phyloP scores from a whole-genome alignment of 1,284 basidiomycete genomes.

The Caloboletus inedulis region DNA sequence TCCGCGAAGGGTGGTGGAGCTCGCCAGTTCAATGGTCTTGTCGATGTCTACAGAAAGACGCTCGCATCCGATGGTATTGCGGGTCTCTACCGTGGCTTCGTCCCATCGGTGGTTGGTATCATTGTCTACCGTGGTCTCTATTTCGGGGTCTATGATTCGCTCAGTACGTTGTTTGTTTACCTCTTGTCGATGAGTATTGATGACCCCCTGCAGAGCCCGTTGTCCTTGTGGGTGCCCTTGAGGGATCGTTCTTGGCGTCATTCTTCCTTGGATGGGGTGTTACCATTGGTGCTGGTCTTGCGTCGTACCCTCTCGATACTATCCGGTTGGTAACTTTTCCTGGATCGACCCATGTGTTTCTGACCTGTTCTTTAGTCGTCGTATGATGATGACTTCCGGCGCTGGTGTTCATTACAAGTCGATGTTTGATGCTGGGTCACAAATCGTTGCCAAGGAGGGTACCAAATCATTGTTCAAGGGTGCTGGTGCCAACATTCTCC shows the following conservation, averaged over 20 bases:
- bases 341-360: neutral
- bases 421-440: constrained; percentile 83
- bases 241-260: constrained; percentile 89
- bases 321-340: constrained; percentile 60
- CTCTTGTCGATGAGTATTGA: constrained; percentile 17
- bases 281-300: constrained; percentile 92
- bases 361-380: constrained; percentile 59
- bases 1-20: constrained; percentile 86
- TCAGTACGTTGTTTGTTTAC: constrained; percentile 55
- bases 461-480: constrained; percentile 89
- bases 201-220: constrained; percentile 68
- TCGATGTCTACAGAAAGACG: constrained; percentile 94
- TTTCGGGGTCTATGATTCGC: constrained; percentile 93
- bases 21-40: constrained; percentile 93
- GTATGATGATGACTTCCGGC: constrained; percentile 95
- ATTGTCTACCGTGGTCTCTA: constrained; percentile 96
- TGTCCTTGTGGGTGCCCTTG: constrained; percentile 81
- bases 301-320: constrained; percentile 93
- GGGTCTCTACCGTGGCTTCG: constrained; percentile 94
- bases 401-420: constrained; percentile 86
- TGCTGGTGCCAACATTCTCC: constrained; percentile 96
- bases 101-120: constrained; percentile 93
- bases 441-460: constrained; percentile 90
- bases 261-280: constrained; percentile 94
- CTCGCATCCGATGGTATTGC: constrained; percentile 85